These are phyloP conservation scores for Blastocrithidia nonstop DNA, from an alignment of 208 protist species.

Conservation along the genomic window DNA sequence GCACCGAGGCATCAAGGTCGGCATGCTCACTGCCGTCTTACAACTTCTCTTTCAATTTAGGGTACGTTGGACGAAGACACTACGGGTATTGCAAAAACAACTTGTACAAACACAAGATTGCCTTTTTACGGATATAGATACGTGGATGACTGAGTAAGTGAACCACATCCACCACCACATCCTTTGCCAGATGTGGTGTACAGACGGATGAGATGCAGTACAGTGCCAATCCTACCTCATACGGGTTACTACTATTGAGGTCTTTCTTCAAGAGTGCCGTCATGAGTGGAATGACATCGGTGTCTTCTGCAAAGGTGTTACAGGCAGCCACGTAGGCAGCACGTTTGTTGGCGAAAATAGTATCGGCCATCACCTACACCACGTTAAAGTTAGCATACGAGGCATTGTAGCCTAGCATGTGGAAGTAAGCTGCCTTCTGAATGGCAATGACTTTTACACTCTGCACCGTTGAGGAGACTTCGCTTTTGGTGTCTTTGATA, in stretches of 20 bases:
- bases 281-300: slow-evolving; percentile 93
- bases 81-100: slow-evolving; percentile 96
- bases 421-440: slow-evolving; percentile 95
- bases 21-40: slow-evolving; percentile 79
- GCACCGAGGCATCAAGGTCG: slow-evolving; percentile 80
- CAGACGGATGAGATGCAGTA: slow-evolving; percentile 94
- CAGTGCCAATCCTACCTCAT: slow-evolving; percentile 91
- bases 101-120: slow-evolving; percentile 92
- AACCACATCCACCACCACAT: slow-evolving; percentile 92
- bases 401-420: slow-evolving; percentile 96
- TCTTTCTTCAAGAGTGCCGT: slow-evolving; percentile 96
- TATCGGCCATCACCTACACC: slow-evolving; percentile 92
- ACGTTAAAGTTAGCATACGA: slow-evolving; percentile 93
- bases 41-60: slow-evolving; percentile 93
- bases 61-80: slow-evolving; percentile 91
- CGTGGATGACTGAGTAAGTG: slow-evolving; percentile 79
- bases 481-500: slow-evolving; percentile 90
- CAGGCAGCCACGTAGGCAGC: slow-evolving; percentile 91
- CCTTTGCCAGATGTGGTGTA: slow-evolving; percentile 90
- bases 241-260: slow-evolving; percentile 87
- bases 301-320: slow-evolving; percentile 88
- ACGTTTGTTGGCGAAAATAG: slow-evolving; percentile 72
- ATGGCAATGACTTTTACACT: slow-evolving; percentile 89
- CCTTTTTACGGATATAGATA: slow-evolving; percentile 92
- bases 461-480: slow-evolving; percentile 78